Conservation (phyloP, 2,329 filamentous ascomycete genomes). For the Cordyceps cateniannulata region DNA sequence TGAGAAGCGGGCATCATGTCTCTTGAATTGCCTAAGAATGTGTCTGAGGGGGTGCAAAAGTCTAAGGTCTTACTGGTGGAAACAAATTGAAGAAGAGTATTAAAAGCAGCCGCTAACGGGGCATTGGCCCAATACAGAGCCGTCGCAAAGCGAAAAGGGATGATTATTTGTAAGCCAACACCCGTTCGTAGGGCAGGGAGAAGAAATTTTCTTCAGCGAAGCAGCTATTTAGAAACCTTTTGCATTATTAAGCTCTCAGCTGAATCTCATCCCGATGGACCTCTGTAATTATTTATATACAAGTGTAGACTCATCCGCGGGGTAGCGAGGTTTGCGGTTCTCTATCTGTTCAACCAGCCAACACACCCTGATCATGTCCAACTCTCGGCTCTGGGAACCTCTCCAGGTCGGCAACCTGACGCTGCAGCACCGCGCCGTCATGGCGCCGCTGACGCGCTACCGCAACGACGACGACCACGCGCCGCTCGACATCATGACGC, state of each 20-base stretch:
- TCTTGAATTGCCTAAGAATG: no score
- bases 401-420: slow-evolving; percentile 29
- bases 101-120: neutral
- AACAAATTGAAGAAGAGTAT: neutral
- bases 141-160: neutral
- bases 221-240: neutral
- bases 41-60: no score
- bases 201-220: neutral
- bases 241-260: neutral
- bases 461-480: slow-evolving; percentile 36
- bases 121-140: neutral
- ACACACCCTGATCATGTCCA: slow-evolving; percentile 15
- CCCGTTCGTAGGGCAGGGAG: neutral
- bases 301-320: neutral
- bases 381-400: slow-evolving; percentile 32
- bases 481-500: slow-evolving; percentile 20
- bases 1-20: no score
- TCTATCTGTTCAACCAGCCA: neutral
- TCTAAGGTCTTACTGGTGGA: neutral
- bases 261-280: neutral
- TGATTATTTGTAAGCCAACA: neutral
- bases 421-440: slow-evolving; percentile 36
- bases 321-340: neutral
- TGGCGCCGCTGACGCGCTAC: slow-evolving; percentile 51
- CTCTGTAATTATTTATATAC: neutral